Evolutionary conservation across 495 filamentous ascomycete genomes (phyloP).

Genomic region (Podospora pseudopauciseta): DNA sequence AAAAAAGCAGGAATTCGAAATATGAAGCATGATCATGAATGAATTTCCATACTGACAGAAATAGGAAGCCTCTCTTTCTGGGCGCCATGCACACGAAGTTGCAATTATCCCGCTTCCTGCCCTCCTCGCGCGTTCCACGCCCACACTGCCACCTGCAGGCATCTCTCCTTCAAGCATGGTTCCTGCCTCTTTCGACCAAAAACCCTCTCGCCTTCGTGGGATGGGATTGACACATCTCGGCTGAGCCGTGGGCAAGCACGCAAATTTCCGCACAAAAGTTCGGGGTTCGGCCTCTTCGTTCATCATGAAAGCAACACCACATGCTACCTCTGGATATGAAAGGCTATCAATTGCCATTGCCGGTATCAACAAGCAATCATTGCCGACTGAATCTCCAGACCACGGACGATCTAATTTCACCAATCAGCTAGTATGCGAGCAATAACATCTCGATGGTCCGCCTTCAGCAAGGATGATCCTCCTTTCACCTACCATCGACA

Average conservation of each 20-base stretch:
- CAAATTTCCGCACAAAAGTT: neutral
- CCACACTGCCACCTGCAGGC: neutral
- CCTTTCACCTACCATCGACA: neutral
- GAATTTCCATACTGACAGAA: neutral
- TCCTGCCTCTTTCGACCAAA: neutral
- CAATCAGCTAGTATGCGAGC: neutral
- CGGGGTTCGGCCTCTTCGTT: neutral
- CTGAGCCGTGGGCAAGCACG: neutral
- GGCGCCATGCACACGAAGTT: neutral
- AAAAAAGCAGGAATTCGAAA: too few relatives aligned
- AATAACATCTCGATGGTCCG: neutral
- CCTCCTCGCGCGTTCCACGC: too few relatives aligned
- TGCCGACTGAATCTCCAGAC: neutral
- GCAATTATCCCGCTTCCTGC: neutral
- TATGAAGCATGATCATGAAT: too few relatives aligned
- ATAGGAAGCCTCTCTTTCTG: neutral
- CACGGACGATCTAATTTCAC: neutral
- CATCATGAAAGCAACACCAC: neutral
- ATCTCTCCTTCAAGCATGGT: neutral
- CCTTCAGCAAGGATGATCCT: neutral
- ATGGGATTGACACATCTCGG: neutral
- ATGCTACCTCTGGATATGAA: neutral
- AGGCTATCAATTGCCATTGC: neutral
- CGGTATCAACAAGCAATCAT: too few relatives aligned
- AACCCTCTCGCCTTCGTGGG: neutral